phyloP scores from a whole-genome alignment of 1,284 basidiomycete genomes.

The Microbotryum silenes-acaulis region DNA sequence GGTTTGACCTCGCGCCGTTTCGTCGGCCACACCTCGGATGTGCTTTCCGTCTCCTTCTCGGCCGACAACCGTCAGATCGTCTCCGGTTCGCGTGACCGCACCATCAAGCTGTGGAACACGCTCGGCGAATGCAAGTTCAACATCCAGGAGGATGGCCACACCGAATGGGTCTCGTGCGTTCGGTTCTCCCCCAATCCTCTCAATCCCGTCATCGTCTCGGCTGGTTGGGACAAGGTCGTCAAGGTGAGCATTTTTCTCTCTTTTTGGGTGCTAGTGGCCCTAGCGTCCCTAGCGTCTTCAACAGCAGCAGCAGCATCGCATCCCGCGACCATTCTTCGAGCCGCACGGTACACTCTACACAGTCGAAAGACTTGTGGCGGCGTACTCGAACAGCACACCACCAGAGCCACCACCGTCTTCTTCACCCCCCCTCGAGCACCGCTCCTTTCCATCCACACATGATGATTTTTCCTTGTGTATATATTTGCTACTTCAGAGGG shows the following conservation, averaged over 20 bases:
- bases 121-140: slow-evolving; percentile 99
- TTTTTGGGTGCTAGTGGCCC: neutral
- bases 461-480: slow-evolving; percentile 48
- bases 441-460: slow-evolving; percentile 32
- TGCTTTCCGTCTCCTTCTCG: slow-evolving; percentile 94
- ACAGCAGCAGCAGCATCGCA: neutral
- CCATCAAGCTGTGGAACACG: slow-evolving; percentile 99
- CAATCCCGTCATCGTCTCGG: slow-evolving; percentile 98
- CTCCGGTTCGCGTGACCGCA: slow-evolving; percentile 90
- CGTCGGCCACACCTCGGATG: slow-evolving; percentile 96
- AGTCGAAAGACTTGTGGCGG: neutral
- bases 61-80: slow-evolving; percentile 99
- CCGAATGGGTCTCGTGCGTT: slow-evolving; percentile 98
- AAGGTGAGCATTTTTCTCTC: slow-evolving; percentile 61
- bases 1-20: slow-evolving; percentile 91
- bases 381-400: too few species aligned
- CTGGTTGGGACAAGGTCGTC: slow-evolving; percentile 99
- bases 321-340: too few species aligned
- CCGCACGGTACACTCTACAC: neutral
- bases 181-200: slow-evolving; percentile 97
- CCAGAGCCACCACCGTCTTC: neutral
- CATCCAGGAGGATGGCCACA: slow-evolving; percentile 97
- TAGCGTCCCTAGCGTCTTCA: neutral
- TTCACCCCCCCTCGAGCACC: neutral
- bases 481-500: slow-evolving; percentile 83